Conservation (phyloP, 1,284 basidiomycete species). For the Tilletia caries region DNA sequence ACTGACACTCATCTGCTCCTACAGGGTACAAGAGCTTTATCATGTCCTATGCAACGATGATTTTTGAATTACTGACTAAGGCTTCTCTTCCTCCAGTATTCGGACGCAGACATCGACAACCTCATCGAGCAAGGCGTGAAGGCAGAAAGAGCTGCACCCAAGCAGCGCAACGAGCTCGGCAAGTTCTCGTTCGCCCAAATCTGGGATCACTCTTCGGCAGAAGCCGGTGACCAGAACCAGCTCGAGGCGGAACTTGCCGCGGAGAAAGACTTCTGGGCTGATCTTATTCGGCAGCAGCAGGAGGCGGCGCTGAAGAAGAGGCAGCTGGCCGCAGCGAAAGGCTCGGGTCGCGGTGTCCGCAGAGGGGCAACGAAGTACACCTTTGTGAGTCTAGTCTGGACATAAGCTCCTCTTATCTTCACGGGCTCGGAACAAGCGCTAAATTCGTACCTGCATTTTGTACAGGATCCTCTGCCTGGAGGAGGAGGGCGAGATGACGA, state of each 20-base stretch:
- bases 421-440: too few species aligned
- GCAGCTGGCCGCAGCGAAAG: not conserved
- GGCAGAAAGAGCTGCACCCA: constrained; percentile 18
- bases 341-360: constrained; percentile 1
- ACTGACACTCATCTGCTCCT: not conserved
- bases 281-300: constrained; percentile 46
- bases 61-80: not conserved
- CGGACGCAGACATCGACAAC: constrained; percentile 49
- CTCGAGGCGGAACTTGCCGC: constrained; percentile 13
- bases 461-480: not conserved
- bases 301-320: constrained; percentile 19
- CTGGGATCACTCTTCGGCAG: constrained; percentile 43
- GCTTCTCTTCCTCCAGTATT: constrained; percentile 18
- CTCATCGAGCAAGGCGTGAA: constrained; percentile 44
- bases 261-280: constrained; percentile 46
- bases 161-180: constrained; percentile 22
- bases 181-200: constrained; percentile 52
- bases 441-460: too few species aligned
- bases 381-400: not conserved
- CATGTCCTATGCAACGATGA: not conserved
- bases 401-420: not conserved
- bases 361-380: not conserved
- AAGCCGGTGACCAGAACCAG: constrained; percentile 19
- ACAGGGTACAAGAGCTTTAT: not conserved
- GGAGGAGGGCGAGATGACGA: not conserved